Percentiles rank a stretch among this genome's conserved stretches.
Conservation (phyloP, 192 early-diverging fungal species). For the Phycomyces blakesleeanus region DNA sequence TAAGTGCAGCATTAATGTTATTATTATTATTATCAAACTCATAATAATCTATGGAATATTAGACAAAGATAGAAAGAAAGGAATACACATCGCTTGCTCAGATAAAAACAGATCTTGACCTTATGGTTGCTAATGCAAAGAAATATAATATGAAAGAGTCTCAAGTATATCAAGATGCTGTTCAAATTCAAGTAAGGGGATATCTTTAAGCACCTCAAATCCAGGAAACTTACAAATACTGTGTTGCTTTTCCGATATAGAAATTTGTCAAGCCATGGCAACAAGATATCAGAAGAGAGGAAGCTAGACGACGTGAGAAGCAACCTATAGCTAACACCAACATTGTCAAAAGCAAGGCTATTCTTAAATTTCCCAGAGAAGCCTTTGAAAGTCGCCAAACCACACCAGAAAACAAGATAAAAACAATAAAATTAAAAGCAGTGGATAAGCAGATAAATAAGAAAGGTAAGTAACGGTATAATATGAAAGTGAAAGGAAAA, state of each 20-base stretch:
- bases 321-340: background rate
- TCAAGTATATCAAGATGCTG: slow-evolving; percentile 44
- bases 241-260: slow-evolving; percentile 1
- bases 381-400: background rate
- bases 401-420: background rate
- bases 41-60: background rate
- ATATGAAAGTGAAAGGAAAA: background rate
- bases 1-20: slow-evolving; percentile 20
- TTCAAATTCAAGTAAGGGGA: slow-evolving; percentile 40
- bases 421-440: background rate
- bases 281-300: background rate
- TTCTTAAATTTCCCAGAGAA: slow-evolving; percentile 12
- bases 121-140: slow-evolving; percentile 50
- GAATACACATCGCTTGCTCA: slow-evolving; percentile 26
- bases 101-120: slow-evolving; percentile 40
- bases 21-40: background rate
- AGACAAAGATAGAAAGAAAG: slow-evolving; percentile 31
- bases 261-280: slow-evolving; percentile 31
- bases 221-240: too few species aligned
- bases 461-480: background rate
- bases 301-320: background rate
- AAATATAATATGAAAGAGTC: slow-evolving; percentile 49
- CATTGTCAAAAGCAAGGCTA: background rate
- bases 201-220: background rate
- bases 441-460: background rate